Evolutionary conservation across 2,329 filamentous ascomycete genomes (phyloP).

Genomic region (Penicillium olsonii): DNA sequence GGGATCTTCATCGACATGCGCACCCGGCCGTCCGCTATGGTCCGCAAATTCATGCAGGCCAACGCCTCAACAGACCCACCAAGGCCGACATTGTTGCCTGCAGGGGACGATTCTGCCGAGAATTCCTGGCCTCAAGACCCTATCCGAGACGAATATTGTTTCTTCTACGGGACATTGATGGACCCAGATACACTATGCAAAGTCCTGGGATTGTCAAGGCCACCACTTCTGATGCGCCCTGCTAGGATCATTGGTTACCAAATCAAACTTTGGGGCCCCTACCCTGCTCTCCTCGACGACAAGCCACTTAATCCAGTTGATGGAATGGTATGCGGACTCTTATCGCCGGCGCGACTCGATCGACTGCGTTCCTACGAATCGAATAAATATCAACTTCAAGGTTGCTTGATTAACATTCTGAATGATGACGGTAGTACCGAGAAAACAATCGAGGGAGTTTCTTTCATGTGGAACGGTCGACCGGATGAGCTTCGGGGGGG

Average conservation of each 20-base stretch:
- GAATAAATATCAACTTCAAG: conserved; percentile 7
- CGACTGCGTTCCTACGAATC: conserved; percentile 11
- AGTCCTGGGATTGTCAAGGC: conserved; percentile 1
- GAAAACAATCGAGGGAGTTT: conserved; percentile 7
- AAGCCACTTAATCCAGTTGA: conserved; percentile 4
- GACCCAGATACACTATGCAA: conserved; percentile 7
- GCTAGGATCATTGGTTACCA: conserved; percentile 11
- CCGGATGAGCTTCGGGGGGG: conserved; percentile 12
- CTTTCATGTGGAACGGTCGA: conserved; percentile 14
- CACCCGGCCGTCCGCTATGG: not conserved
- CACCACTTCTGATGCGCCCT: conserved; percentile 1
- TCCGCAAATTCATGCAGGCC: not conserved
- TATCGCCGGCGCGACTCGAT: conserved; percentile 10
- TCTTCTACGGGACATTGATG: conserved; percentile 15
- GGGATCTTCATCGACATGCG: no score
- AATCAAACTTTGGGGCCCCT: conserved; percentile 8
- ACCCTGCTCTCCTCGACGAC: conserved; percentile 13
- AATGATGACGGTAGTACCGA: not conserved
- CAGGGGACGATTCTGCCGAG: not conserved
- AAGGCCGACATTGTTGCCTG: not conserved
- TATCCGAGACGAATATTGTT: conserved; percentile 9
- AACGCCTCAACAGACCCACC: not conserved
- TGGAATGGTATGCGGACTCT: conserved; percentile 10
- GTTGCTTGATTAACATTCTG: conserved; percentile 13
- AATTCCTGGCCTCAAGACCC: not conserved